Conservation (phyloP, 257 asterid genomes). For the Oldenlandia corymbosa region DNA sequence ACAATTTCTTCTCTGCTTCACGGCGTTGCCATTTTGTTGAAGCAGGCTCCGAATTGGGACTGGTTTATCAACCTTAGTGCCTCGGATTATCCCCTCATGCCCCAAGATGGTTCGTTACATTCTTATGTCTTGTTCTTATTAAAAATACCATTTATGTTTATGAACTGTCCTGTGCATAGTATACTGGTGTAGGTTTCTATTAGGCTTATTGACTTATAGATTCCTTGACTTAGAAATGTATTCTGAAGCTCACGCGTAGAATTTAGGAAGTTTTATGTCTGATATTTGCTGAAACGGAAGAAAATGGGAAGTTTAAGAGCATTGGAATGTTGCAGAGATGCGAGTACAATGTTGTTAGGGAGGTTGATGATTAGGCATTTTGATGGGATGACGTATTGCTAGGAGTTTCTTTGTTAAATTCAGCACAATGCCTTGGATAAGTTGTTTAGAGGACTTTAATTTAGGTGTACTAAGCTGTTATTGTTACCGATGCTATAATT, state of each 20-base stretch:
- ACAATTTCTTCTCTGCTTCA: conserved; percentile 65
- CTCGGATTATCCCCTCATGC: conserved; percentile 89
- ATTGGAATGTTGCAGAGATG: not conserved
- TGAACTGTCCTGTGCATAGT: not conserved
- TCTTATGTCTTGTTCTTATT: not conserved
- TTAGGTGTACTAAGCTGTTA: not conserved
- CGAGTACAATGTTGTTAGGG: not conserved
- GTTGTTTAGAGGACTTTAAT: not conserved
- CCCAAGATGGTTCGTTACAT: conserved; percentile 76
- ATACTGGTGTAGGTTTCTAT: not conserved
- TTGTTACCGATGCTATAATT: not conserved
- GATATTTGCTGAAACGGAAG: not conserved
- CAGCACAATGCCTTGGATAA: no score
- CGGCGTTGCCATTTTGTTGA: conserved; percentile 68
- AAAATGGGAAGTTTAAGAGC: not conserved
- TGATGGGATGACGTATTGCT: not conserved
- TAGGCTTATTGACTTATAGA: not conserved
- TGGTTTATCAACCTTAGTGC: conserved; percentile 88
- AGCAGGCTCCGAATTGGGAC: conserved; percentile 65
- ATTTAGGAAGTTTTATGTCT: not conserved
- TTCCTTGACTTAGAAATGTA: not conserved
- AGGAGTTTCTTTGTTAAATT: not conserved
- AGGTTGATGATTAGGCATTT: not conserved
- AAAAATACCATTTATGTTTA: not conserved
- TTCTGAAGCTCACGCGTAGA: not conserved